Base-by-base conservation (phyloP, 495 filamentous ascomycete genomes). In the Gamarada debralockiae region DNA sequence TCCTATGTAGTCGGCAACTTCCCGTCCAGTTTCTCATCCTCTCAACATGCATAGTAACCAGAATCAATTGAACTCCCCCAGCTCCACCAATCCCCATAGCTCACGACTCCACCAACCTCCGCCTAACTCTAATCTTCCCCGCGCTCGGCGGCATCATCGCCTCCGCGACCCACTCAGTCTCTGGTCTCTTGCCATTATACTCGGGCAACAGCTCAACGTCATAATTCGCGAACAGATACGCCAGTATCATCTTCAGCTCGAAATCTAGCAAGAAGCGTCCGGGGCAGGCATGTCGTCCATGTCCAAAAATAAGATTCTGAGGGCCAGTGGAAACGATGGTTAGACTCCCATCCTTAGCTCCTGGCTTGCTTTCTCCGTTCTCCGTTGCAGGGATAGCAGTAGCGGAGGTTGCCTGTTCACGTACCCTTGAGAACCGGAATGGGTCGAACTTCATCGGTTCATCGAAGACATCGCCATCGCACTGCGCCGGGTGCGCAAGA, bases 211-310 rank as follows among this genome's bases (percentile, higher is more conserved):
- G 80, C 48, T 77, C 71, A 25, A 79, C 71, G 24, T 86, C 81
- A 45, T 79, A 84, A 41, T 72, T 72, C 27, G 79, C 52, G 24
- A 85, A 44, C 25, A 79, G 38, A 48, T 77, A 67, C 15, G 74
- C 75, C 27, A 84, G 29, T 40, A 83, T 75, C 39, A 75, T 70
- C 63, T 83, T 83, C 48, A 81, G 65, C 51, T 75, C 71, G 21
- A 70, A 71, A 8, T 64, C 65, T 0, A 73, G 77, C 34, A 84
- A 78, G 63, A 79, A 80, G 9, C 82, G 66, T 0, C 81, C 82
- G 0, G 81, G 80, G 79, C 78, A 57, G 10, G 55, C 55, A 15
- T 57, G 48, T 25, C 18, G 47, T 5, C 55, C 55, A 22, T 47
- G 41, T 1, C 55, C 55, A 17, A 52, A 57, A 9, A 22, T 0